Conservation (phyloP, 2,329 filamentous ascomycete genomes). For the Herpotrichia juniperi region DNA sequence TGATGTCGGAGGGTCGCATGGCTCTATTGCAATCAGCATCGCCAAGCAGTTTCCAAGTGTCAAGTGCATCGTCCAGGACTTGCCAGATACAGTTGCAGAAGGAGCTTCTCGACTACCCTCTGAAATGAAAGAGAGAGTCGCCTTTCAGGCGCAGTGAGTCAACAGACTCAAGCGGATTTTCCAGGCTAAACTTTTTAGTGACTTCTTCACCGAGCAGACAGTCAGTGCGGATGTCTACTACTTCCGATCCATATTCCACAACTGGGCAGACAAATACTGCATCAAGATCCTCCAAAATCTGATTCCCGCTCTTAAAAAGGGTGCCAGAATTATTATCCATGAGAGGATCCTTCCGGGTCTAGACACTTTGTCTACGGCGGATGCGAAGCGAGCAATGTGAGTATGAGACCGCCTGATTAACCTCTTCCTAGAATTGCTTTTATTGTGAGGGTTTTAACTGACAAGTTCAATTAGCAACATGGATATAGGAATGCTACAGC, state of each 20-base stretch:
- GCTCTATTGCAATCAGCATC: constrained; percentile 14
- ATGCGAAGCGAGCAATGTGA: constrained; percentile 20
- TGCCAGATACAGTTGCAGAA: constrained; percentile 10
- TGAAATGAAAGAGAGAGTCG: constrained; percentile 7
- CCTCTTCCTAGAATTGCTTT: too few relatives aligned
- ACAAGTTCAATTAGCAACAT: constrained; percentile 17
- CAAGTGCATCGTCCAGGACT: constrained; percentile 19
- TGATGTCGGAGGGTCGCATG: constrained; percentile 21
- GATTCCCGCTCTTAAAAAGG: constrained; percentile 9
- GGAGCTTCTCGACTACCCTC: constrained; percentile 5
- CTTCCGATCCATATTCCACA: constrained; percentile 64
- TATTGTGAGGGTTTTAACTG: background rate
- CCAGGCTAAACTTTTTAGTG: background rate
- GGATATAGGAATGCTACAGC: constrained; percentile 22
- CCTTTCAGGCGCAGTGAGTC: constrained; percentile 16
- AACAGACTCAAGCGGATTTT: background rate
- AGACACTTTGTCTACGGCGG: constrained; percentile 8
- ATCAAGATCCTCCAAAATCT: constrained; percentile 9
- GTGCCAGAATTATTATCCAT: constrained; percentile 20
- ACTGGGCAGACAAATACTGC: constrained; percentile 35
- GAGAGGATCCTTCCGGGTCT: constrained; percentile 14
- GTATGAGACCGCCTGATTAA: background rate
- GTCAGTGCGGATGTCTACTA: constrained; percentile 51
- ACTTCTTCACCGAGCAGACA: constrained; percentile 11
- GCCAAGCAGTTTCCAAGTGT: constrained; percentile 14